Percentiles rank a stretch among this genome's conserved stretches.
Evolutionary conservation across 306 rosid genomes (phyloP).

Genomic region (Medicago ruthenica): DNA sequence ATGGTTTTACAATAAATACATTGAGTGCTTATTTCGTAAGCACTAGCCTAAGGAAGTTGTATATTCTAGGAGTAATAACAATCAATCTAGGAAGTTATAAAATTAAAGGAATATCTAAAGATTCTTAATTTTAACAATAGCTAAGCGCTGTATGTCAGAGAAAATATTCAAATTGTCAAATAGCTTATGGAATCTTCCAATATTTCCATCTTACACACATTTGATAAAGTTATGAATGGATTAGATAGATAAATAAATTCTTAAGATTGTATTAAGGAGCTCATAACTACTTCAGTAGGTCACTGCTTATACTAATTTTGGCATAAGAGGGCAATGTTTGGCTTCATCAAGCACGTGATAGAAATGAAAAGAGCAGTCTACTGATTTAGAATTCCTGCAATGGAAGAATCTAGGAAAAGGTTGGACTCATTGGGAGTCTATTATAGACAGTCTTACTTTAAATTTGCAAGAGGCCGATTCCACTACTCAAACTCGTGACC

Average conservation of each 20-base stretch:
- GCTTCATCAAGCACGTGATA: conserved; percentile 4
- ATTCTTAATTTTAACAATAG: no score
- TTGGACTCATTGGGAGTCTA: no score
- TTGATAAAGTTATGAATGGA: conserved; percentile 9
- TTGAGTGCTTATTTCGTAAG: no score
- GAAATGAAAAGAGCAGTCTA: background rate
- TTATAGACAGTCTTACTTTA: background rate
- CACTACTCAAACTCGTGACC: background rate
- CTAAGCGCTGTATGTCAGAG: background rate
- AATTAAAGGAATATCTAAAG: no score
- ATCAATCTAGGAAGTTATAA: no score
- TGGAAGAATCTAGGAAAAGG: no score
- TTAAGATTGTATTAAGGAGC: conserved; percentile 11
- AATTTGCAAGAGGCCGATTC: background rate
- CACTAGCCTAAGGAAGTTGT: no score
- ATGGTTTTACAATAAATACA: no score
- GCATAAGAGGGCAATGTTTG: conserved; percentile 10
- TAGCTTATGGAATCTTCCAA: conserved; percentile 14
- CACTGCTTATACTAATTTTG: background rate
- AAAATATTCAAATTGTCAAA: conserved; percentile 15
- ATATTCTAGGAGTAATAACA: no score
- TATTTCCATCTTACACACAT: background rate
- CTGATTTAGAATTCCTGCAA: background rate
- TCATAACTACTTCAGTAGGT: background rate
- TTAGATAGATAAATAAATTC: background rate